Conservation (phyloP, 2,329 filamentous ascomycete species). For the Neoscytalidium dimidiatum region DNA sequence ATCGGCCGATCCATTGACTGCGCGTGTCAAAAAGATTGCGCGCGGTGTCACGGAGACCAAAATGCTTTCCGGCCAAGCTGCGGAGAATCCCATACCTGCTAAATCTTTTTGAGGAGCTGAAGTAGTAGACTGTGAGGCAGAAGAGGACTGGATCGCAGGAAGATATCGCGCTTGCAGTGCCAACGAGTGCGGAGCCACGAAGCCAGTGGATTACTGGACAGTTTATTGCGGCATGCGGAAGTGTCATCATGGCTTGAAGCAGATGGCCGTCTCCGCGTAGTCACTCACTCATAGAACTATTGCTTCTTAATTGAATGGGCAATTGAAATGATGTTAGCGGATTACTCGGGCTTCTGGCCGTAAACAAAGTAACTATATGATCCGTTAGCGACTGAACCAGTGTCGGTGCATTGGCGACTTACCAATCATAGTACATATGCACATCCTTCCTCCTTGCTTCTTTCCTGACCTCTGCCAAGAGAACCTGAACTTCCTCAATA, state of each 20-base stretch:
- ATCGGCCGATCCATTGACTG: too few species aligned
- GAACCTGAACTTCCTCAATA: slow-evolving; percentile 44
- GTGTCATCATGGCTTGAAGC: not conserved
- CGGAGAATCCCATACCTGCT: not conserved
- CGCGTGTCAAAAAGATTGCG: slow-evolving; percentile 4
- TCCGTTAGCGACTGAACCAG: not conserved
- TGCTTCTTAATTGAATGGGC: too few species aligned
- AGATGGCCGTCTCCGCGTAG: too few species aligned
- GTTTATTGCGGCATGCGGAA: not conserved
- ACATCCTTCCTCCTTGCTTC: slow-evolving; percentile 25
- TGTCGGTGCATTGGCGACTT: not conserved
- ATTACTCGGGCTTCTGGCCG: not conserved
- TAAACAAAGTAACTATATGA: not conserved
- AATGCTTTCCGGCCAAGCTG: not conserved
- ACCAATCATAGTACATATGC: not conserved
- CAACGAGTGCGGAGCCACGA: not conserved
- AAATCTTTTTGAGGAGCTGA: not conserved
- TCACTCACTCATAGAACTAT: too few species aligned
- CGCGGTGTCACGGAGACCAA: not conserved
- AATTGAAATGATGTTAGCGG: not conserved
- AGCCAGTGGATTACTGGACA: slow-evolving; percentile 12
- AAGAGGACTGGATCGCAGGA: not conserved
- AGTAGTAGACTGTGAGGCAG: not conserved
- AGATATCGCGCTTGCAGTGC: not conserved
- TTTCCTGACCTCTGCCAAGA: slow-evolving; percentile 29